A percentile compares a stretch with the other conserved stretches of the same genome.
Conservation (phyloP, 768 basidiomycete species). For the Trichaptum fuscoviolaceum region DNA sequence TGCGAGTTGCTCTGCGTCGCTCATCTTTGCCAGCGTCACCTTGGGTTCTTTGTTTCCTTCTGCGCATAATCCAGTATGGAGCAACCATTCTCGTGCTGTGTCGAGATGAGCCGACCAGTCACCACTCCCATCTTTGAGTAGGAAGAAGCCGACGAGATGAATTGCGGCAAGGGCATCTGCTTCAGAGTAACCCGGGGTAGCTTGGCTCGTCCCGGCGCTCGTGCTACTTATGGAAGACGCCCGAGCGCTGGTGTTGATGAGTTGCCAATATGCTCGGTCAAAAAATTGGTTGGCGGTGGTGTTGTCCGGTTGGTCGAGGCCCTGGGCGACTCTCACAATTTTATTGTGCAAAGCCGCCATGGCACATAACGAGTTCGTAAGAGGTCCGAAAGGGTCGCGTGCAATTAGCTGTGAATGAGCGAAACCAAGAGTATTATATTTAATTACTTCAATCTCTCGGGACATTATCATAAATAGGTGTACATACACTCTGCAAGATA, state of each 20-base stretch:
- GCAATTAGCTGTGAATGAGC: conserved; percentile 41
- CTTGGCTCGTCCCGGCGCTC: conserved; percentile 35
- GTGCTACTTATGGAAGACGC: background rate
- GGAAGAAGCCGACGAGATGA: conserved; percentile 69
- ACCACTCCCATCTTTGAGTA: conserved; percentile 60
- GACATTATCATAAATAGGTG: background rate
- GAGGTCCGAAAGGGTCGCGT: conserved; percentile 62
- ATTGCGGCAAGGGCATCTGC: conserved; percentile 74
- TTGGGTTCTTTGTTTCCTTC: conserved; percentile 60
- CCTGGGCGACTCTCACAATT: conserved; percentile 54
- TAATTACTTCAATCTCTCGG: background rate
- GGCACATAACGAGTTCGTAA: conserved; percentile 72
- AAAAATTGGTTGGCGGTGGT: conserved; percentile 61
- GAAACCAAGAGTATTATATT: background rate
- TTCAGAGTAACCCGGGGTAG: conserved; percentile 51
- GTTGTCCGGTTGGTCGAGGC: conserved; percentile 54
- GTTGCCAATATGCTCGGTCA: conserved; percentile 60
- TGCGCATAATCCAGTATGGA: conserved; percentile 47
- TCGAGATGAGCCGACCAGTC: conserved; percentile 70
- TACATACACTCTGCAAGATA: conserved; percentile 1
- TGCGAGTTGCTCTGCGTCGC: conserved; percentile 46
- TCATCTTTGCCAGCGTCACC: conserved; percentile 50
- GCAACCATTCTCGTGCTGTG: conserved; percentile 73
- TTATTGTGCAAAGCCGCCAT: conserved; percentile 66
- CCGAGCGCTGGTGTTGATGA: conserved; percentile 29